Conservation (phyloP, 352 stramenopile species). For the Pythium folliculosum region DNA sequence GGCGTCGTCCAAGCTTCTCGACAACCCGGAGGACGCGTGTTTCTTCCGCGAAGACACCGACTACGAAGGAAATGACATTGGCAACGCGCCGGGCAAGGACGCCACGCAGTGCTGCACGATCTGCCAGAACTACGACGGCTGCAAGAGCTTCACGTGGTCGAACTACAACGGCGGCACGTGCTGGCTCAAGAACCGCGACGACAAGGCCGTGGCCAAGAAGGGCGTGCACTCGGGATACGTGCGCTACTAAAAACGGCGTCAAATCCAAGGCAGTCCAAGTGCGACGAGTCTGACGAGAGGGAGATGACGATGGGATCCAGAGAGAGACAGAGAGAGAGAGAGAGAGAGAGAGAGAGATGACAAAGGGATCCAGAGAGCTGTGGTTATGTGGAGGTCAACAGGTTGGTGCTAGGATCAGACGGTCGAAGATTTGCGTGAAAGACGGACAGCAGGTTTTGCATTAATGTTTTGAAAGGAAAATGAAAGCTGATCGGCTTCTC, state of each 20-base stretch:
- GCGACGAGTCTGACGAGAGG: neutral
- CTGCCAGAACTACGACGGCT: neutral
- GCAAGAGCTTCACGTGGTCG: conserved; percentile 36
- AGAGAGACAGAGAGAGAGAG: too few relatives aligned
- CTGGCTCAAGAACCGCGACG: conserved; percentile 47
- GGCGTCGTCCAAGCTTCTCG: neutral
- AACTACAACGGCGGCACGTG: conserved; percentile 52
- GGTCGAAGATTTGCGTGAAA: too few relatives aligned
- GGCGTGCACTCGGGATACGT: too few relatives aligned
- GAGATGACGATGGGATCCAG: too few relatives aligned
- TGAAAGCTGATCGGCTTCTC: neutral
- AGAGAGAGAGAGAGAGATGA: too few relatives aligned
- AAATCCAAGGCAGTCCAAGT: conserved; percentile 1
- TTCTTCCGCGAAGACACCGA: conserved; percentile 1
- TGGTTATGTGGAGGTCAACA: too few relatives aligned
- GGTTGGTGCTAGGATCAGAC: too few relatives aligned
- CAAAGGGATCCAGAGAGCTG: too few relatives aligned
- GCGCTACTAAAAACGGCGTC: neutral
- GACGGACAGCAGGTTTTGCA: too few relatives aligned
- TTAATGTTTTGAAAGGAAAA: too few relatives aligned
- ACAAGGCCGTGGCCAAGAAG: neutral
- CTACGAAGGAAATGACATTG: conserved; percentile 25
- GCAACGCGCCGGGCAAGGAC: neutral
- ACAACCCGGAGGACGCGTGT: neutral
- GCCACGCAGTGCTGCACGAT: conserved; percentile 15